Conservation (phyloP, 176 grass and related monocot species). For the Triticum dicoccoides region DNA sequence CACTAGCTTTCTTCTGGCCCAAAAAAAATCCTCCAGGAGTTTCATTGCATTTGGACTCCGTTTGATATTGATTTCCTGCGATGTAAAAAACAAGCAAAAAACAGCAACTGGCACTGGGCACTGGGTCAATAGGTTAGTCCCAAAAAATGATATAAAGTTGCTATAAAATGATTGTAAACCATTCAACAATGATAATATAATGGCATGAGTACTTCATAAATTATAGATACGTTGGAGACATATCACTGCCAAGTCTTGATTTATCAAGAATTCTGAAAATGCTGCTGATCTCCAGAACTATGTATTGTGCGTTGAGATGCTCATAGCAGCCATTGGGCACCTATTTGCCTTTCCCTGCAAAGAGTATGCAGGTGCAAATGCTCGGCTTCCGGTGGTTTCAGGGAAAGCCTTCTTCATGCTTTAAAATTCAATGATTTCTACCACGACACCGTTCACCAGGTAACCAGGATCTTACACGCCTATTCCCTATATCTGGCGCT, state of each 20-base stretch:
- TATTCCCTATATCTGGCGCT: background rate
- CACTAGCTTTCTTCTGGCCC: too few species aligned
- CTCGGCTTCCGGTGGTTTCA: conserved; percentile 72
- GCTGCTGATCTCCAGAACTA: conserved; percentile 93
- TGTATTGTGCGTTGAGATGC: conserved; percentile 93
- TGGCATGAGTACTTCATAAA: too few species aligned
- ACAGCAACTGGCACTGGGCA: too few species aligned
- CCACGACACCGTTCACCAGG: conserved; percentile 97
- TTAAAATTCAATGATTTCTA: conserved; percentile 99
- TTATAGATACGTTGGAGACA: too few species aligned
- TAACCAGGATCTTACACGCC: conserved; percentile 28
- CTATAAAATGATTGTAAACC: too few species aligned
- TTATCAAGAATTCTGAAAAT: conserved; percentile 79
- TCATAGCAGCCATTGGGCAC: conserved; percentile 76
- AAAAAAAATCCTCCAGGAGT: too few species aligned
- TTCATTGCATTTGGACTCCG: too few species aligned
- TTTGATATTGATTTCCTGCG: too few species aligned
- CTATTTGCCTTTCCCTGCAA: conserved; percentile 91
- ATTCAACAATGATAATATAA: too few species aligned
- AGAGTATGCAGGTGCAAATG: conserved; percentile 89
- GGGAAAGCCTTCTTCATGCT: conserved; percentile 77
- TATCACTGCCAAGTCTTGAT: conserved; percentile 67
- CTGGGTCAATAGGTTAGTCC: too few species aligned
- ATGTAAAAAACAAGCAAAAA: too few species aligned
- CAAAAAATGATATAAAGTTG: too few species aligned